Conservation (phyloP, 78 protist genomes). For the Dictyostelium capitatum region DNA sequence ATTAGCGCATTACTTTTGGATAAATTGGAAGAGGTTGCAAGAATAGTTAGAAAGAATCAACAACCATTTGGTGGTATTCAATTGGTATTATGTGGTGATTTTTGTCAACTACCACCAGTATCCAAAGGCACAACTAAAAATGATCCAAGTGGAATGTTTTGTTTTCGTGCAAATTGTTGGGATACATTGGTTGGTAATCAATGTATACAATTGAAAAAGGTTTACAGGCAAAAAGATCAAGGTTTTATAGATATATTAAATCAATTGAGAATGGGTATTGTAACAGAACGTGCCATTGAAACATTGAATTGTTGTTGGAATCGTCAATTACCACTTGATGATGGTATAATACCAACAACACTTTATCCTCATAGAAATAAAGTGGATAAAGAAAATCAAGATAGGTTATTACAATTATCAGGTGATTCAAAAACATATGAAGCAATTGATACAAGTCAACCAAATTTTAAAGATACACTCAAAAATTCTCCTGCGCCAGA, state of each 20-base stretch:
- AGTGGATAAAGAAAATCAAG: constrained; percentile 46
- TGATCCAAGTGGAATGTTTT: constrained; percentile 11
- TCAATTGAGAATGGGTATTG: constrained; percentile 61
- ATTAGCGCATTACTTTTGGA: constrained; percentile 81
- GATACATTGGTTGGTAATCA: not conserved
- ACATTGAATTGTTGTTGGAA: not conserved
- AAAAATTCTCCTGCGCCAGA: constrained; percentile 35
- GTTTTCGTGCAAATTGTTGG: constrained; percentile 77
- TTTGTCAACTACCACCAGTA: constrained; percentile 92
- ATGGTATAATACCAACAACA: constrained; percentile 74
- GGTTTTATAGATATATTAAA: constrained; percentile 42
- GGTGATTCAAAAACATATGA: not conserved
- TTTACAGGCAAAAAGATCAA: constrained; percentile 74
- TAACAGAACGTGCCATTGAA: not conserved
- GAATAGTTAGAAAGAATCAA: constrained; percentile 2
- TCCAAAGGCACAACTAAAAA: not conserved
- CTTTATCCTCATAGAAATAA: constrained; percentile 38
- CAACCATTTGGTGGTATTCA: constrained; percentile 95
- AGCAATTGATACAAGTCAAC: constrained; percentile 22
- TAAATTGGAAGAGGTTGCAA: constrained; percentile 82
- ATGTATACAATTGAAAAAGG: constrained; percentile 13
- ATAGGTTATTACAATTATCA: not conserved
- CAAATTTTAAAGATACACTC: not conserved
- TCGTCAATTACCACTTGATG: not conserved
- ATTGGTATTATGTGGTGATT: constrained; percentile 89